A percentile compares a stretch with the other conserved stretches of the same genome.
Conservation (phyloP, 1,284 basidiomycete genomes). For the Ustilago xerochloae region DNA sequence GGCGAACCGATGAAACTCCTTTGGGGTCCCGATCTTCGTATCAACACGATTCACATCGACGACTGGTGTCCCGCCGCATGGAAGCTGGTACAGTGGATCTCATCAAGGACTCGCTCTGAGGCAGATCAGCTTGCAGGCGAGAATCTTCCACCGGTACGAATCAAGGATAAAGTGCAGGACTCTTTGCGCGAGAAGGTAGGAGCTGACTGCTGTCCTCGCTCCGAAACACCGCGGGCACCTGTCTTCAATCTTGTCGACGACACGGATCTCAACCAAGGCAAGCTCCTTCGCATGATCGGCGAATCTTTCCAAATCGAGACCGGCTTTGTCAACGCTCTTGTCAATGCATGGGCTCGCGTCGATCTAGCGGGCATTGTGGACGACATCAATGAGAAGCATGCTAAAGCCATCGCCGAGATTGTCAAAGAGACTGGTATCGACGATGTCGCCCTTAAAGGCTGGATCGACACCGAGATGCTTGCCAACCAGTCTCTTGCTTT, state of each 20-base stretch:
- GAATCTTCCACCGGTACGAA: conserved; percentile 35
- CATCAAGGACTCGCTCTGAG: conserved; percentile 25
- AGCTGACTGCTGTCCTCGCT: conserved; percentile 38
- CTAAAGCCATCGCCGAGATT: conserved; percentile 18
- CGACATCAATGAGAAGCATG: conserved; percentile 57
- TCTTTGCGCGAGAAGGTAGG: conserved; percentile 31
- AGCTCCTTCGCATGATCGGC: conserved; percentile 39
- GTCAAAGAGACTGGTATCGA: conserved; percentile 11
- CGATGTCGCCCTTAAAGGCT: conserved; percentile 11
- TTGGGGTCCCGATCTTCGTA: conserved; percentile 51
- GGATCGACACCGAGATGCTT: conserved; percentile 38
- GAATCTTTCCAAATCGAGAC: conserved; percentile 44
- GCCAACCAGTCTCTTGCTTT: conserved; percentile 42
- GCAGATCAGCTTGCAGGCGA: conserved; percentile 46
- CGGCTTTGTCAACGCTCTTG: conserved; percentile 46
- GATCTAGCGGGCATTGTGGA: conserved; percentile 37
- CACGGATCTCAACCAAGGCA: conserved; percentile 47
- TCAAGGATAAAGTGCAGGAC: conserved; percentile 45
- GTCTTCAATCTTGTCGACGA: conserved; percentile 60
- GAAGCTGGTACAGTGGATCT: conserved; percentile 40
- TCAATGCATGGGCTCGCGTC: conserved; percentile 49
- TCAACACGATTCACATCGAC: conserved; percentile 48
- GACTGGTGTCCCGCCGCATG: conserved; percentile 53
- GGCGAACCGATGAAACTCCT: conserved; percentile 46
- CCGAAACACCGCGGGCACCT: conserved; percentile 43